Percentiles rank a stretch among this genome's conserved stretches.
phyloP scores from a whole-genome alignment of 441 rosid genomes.

The Erodium texanum region DNA sequence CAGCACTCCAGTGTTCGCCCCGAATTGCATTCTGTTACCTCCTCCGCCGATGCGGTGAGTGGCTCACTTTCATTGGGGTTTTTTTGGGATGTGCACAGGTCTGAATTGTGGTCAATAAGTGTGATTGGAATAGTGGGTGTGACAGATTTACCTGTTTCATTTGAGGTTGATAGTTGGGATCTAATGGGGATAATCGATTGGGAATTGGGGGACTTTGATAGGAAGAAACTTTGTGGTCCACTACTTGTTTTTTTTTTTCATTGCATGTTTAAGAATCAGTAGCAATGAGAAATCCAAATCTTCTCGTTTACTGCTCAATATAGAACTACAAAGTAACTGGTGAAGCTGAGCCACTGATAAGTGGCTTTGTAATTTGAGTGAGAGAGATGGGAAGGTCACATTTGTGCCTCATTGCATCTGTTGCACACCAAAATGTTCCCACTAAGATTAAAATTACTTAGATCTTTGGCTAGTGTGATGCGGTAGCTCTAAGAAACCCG shows the following conservation, averaged over 20 bases:
- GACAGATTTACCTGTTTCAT: not conserved
- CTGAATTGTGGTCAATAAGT: not conserved
- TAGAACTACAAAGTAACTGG: too few species aligned
- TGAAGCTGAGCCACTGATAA: not conserved
- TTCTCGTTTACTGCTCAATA: too few species aligned
- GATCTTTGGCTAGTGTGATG: not conserved
- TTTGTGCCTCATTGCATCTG: not conserved
- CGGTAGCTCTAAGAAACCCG: too few species aligned
- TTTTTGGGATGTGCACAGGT: too few species aligned
- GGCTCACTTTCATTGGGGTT: not conserved
- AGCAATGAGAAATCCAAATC: not conserved
- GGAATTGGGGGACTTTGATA: not conserved
- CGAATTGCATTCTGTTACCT: conserved; percentile 84
- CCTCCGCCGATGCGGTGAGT: conserved; percentile 72
- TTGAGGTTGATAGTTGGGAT: not conserved
- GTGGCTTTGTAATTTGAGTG: not conserved
- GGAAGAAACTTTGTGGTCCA: not conserved
- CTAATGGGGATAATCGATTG: not conserved
- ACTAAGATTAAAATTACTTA: not conserved
- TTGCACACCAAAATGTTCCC: too few species aligned
- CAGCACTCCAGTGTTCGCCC: too few species aligned
- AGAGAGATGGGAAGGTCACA: not conserved
- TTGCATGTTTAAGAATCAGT: not conserved
- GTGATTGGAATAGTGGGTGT: not conserved
- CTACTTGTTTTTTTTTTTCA: not conserved